Evolutionary conservation across 192 early-diverging fungal genomes (phyloP).

Genomic region (Pecoramyces ruminantium): DNA sequence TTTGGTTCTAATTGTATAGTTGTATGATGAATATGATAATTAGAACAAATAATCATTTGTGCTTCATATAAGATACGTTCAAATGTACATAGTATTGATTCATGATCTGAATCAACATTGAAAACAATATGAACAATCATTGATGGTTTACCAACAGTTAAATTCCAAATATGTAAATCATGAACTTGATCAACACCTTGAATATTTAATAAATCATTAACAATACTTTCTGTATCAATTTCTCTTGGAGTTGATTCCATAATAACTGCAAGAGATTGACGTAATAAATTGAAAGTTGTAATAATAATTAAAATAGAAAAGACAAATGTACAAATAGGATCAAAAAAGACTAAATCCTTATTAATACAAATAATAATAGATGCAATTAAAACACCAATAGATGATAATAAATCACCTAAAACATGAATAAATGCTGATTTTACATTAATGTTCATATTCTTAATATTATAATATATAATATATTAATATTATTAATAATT

Average conservation of each 20-base stretch:
- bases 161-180: slow-evolving; percentile 41
- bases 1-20: slow-evolving; percentile 27
- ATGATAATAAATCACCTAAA: slow-evolving; percentile 61
- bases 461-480: neutral
- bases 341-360: slow-evolving; percentile 39
- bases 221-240: slow-evolving; percentile 23
- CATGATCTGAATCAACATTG: neutral
- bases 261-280: slow-evolving; percentile 40
- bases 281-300: slow-evolving; percentile 49
- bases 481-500: neutral
- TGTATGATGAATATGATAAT: slow-evolving; percentile 27
- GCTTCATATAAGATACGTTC: slow-evolving; percentile 15
- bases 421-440: slow-evolving; percentile 62
- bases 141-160: slow-evolving; percentile 31
- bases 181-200: slow-evolving; percentile 30
- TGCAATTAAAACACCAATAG: slow-evolving; percentile 64
- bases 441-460: slow-evolving; percentile 37
- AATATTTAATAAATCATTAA: slow-evolving; percentile 20
- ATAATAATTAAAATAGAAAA: slow-evolving; percentile 59
- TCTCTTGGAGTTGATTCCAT: slow-evolving; percentile 51
- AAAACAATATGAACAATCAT: slow-evolving; percentile 13
- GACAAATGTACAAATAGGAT: slow-evolving; percentile 66
- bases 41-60: slow-evolving; percentile 15
- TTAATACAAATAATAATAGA: slow-evolving; percentile 43
- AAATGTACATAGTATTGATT: slow-evolving; percentile 9